These are phyloP conservation scores for Leccinum aurantiacum DNA, from an alignment of 768 basidiomycete species.

Conservation along the genomic window DNA sequence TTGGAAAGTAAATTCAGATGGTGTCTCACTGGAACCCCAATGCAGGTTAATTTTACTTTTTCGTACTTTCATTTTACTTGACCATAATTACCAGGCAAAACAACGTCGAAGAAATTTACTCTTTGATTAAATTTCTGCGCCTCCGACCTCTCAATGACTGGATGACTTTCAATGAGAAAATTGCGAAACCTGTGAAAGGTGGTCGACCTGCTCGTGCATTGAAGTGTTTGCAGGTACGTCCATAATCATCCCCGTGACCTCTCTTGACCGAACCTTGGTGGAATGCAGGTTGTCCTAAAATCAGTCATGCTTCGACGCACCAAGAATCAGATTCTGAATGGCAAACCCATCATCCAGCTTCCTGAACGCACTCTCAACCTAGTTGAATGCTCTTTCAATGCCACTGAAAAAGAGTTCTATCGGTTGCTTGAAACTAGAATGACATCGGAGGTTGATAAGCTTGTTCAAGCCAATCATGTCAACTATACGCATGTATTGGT, in stretches of 20 bases:
- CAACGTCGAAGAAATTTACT: slow-evolving; percentile 84
- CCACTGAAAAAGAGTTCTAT: slow-evolving; percentile 80
- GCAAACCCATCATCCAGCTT: slow-evolving; percentile 78
- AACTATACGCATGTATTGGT: slow-evolving; percentile 72
- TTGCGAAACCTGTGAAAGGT: slow-evolving; percentile 75
- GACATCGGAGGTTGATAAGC: slow-evolving; percentile 63
- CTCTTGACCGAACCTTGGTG: neutral
- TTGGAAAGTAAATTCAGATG: slow-evolving; percentile 80
- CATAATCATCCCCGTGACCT: neutral
- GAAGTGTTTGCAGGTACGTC: slow-evolving; percentile 75
- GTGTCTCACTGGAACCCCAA: slow-evolving; percentile 85
- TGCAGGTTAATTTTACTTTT: slow-evolving; percentile 39
- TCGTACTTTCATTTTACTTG: slow-evolving; percentile 1
- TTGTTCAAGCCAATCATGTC: slow-evolving; percentile 52
- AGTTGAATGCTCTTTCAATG: slow-evolving; percentile 75
- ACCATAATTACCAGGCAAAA: slow-evolving; percentile 62
- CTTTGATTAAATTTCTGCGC: slow-evolving; percentile 85
- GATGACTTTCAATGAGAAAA: slow-evolving; percentile 74
- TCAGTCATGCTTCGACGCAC: slow-evolving; percentile 87
- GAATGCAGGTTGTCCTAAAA: slow-evolving; percentile 68
- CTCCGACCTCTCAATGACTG: slow-evolving; percentile 80
- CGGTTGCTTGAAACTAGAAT: slow-evolving; percentile 65
- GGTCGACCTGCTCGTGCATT: slow-evolving; percentile 66
- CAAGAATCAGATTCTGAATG: slow-evolving; percentile 72
- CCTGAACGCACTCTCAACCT: slow-evolving; percentile 72